Conservation (phyloP, 2,329 filamentous ascomycete species). For the Penicillium oxalicum region DNA sequence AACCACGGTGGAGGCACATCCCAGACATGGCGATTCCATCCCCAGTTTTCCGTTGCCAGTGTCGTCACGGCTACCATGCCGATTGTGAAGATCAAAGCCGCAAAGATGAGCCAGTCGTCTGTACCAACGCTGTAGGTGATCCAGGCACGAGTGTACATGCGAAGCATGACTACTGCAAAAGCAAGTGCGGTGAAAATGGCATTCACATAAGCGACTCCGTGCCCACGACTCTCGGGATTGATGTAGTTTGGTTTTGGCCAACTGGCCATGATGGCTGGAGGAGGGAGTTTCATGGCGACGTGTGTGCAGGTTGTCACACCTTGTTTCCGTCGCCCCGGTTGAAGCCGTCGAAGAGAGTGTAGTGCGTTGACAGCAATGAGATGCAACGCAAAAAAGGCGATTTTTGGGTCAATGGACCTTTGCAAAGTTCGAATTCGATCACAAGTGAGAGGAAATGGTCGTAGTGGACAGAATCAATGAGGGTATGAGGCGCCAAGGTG, state of each 20-base stretch:
- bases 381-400: too few species aligned
- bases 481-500: too few species aligned
- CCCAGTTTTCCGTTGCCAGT: constrained; percentile 27
- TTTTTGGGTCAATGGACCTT: too few species aligned
- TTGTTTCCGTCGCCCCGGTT: too few species aligned
- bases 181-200: constrained; percentile 36
- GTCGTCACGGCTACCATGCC: constrained; percentile 31
- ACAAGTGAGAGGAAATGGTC: too few species aligned
- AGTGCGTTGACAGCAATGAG: too few species aligned
- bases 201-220: constrained; percentile 39
- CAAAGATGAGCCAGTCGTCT: constrained; percentile 44
- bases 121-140: constrained; percentile 43
- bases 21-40: constrained; percentile 39
- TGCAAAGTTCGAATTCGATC: too few species aligned
- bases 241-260: constrained; percentile 38
- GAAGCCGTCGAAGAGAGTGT: too few species aligned
- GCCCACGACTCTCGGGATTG: constrained; percentile 42
- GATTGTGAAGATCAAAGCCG: constrained; percentile 38
- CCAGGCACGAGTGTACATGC: constrained; percentile 43
- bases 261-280: constrained; percentile 34
- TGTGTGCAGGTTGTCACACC: not conserved
- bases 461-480: too few species aligned
- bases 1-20: constrained; percentile 30
- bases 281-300: constrained; percentile 33
- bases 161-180: constrained; percentile 36